Base-by-base conservation (phyloP, 345 rosid genomes). In the Hibiscus tridactylites region DNA sequence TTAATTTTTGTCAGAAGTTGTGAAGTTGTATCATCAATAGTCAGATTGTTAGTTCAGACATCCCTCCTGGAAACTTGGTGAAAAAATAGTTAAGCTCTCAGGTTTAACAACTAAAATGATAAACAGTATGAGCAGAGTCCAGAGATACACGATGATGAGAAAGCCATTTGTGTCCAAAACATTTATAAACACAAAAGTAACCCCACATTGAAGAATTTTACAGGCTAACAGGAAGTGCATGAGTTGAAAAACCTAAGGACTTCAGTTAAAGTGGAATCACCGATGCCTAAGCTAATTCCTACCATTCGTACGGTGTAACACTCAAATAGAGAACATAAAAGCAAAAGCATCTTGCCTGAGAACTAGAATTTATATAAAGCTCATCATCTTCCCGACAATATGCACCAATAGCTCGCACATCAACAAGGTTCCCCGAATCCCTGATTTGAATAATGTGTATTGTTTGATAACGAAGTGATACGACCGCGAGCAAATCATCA, bases 381-480 rank as follows among this genome's bases (percentile, higher is more conserved):
- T 90, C 97, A 59, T 95, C 99, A 74, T 91, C 97, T 75, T 95
- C 97, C 21, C 76, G 92, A 75, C 97, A 95, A 74, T 85, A 90
- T 63, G 85, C 81, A 13, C 97, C 99, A 54, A 95, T 87, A 33
- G 89, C 92, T 72, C 97, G 92, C 46, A 90, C 87, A 77, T 95
- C 88, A 62, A 95, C 99, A 77, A 95, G 87, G 74, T 85, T 78
- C 61, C 97, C 97, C 1, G 90, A 90, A 74, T 95, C 98, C 77
- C 94, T 90, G 76, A 95, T 86, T 84, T 92, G 98, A 71, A 95
- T 85, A 73, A 95, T 79, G 82, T 90, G 93, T 78, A 95, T 87
- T 16, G 78, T 95, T 84, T 95, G 99, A 79, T 85, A 90, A 12
- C 97, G 89, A 77, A 95, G 85, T 0, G 97, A 95, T 6, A 95